phyloP scores from a whole-genome alignment of 2,329 filamentous ascomycete genomes.

The Dryadomyces quercivorus region DNA sequence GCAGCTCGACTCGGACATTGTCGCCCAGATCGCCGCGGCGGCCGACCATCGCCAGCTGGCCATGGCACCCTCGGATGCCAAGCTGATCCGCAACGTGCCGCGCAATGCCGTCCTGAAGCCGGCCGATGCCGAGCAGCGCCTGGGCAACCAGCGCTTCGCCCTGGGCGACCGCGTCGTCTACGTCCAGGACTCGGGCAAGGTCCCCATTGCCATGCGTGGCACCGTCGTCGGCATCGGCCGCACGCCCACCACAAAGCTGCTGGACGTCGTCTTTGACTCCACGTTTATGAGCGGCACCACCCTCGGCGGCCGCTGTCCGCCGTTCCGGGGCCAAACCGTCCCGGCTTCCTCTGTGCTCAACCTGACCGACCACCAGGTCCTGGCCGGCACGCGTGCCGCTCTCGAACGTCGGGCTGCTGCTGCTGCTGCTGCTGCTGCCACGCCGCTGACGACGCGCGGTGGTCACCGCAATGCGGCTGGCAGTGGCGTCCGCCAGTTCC shows the following conservation, averaged over 20 bases:
- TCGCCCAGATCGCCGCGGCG: slow-evolving; percentile 65
- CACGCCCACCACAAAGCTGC: slow-evolving; percentile 66
- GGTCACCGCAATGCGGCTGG: slow-evolving; percentile 28
- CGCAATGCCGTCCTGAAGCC: slow-evolving; percentile 83
- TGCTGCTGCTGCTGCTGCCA: slow-evolving; percentile 9
- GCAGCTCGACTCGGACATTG: slow-evolving; percentile 85
- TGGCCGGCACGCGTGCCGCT: slow-evolving; percentile 51
- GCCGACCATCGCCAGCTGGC: slow-evolving; percentile 48
- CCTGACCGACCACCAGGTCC: slow-evolving; percentile 67
- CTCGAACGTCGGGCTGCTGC: slow-evolving; percentile 39
- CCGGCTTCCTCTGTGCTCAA: slow-evolving; percentile 82
- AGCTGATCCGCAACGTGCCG: slow-evolving; percentile 69
- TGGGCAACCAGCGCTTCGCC: slow-evolving; percentile 70
- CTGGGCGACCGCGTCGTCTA: slow-evolving; percentile 91
- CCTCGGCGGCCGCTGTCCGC: slow-evolving; percentile 76
- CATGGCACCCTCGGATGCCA: slow-evolving; percentile 42
- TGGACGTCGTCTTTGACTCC: slow-evolving; percentile 88
- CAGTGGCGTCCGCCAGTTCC: slow-evolving; percentile 37
- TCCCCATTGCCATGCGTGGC: slow-evolving; percentile 81
- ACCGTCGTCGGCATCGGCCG: slow-evolving; percentile 93
- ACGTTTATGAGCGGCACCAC: slow-evolving; percentile 97
- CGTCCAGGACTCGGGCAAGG: slow-evolving; percentile 82
- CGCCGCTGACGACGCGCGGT: background rate
- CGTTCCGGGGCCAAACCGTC: slow-evolving; percentile 90
- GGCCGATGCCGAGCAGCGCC: slow-evolving; percentile 85